Evolutionary conservation across 75 land plant species (phyloP), one percentile per base, ranked within the genome.

Genomic region (Chamaecyparis obtusa): DNA sequence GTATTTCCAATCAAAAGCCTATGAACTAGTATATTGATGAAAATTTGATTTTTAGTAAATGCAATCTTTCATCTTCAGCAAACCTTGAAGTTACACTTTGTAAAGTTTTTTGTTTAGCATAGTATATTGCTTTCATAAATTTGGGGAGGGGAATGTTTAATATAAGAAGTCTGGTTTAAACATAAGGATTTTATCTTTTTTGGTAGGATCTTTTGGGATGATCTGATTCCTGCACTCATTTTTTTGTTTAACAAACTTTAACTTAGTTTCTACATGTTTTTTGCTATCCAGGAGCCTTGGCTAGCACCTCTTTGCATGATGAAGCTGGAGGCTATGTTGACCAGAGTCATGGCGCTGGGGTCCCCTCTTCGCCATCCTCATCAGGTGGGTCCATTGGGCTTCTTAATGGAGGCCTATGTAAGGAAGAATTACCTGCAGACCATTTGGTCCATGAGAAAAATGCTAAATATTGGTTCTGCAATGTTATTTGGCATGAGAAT

Each of bases 371-470:
- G 87, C 95, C 95, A 88, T 91, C 93, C 78, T 91, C 95, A 92
- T 94, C 98, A 96, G 98, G 98, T 96, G 95, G 97, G 98, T 96
- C 95, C 91, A 89, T 87, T 94, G 92, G 91, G 92, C 87, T 88
- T 91, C 87, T 89, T 90, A 89, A 90, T 89, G 93, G 94, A 90
- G 94, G 91, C 91, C 90, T 92, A 74, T 90, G 87, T 95, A 93
- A 89, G 81, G 91, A 89, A 87, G 94, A 89, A 69, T 91, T 92
- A 87, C 90, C 88, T 90, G 86, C 88, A 89, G 90, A 77, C 83
- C 94, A 86, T 92, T 86, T 67, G 86, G 83, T 91, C 91, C 94
- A 90, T 91, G 91, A 90, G 86, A 75, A 84, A 86, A 55, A 80
- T 86, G 85, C 90, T 91, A 88, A 90, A 90, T 85, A 86, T 74